phyloP scores from a whole-genome alignment of 169 alveolate species.

The Plasmodium gallinaceum region DNA sequence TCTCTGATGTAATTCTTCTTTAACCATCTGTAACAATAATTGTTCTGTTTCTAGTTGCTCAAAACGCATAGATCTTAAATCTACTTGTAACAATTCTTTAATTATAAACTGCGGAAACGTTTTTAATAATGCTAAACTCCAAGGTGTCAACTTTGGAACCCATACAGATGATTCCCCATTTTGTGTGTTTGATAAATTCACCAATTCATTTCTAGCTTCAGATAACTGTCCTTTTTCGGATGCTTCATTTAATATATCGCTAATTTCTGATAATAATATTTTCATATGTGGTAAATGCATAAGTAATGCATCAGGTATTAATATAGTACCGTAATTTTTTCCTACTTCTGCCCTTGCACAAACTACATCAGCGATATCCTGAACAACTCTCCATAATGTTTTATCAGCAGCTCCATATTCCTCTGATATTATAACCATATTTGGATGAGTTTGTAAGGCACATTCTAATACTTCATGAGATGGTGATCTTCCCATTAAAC shows the following conservation, averaged over 20 bases:
- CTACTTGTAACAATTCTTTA: slow-evolving; percentile 91
- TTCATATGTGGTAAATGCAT: slow-evolving; percentile 95
- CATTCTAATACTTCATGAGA: slow-evolving; percentile 95
- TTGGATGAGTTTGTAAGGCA: slow-evolving; percentile 98
- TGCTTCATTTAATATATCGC: slow-evolving; percentile 88
- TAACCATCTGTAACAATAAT: slow-evolving; percentile 94
- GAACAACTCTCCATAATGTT: slow-evolving; percentile 94
- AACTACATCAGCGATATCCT: slow-evolving; percentile 96
- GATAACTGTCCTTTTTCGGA: slow-evolving; percentile 76
- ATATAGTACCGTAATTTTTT: slow-evolving; percentile 96
- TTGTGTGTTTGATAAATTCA: slow-evolving; percentile 29
- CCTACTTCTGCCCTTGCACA: slow-evolving; percentile 94
- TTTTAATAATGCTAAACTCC: slow-evolving; percentile 94
- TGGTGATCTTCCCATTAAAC: slow-evolving; percentile 98
- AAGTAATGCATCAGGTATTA: slow-evolving; percentile 97
- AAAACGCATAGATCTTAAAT: slow-evolving; percentile 82
- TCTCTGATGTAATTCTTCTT: slow-evolving; percentile 92
- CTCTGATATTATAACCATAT: slow-evolving; percentile 95
- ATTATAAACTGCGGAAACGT: slow-evolving; percentile 95
- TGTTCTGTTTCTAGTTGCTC: slow-evolving; percentile 95
- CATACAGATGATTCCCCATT: slow-evolving; percentile 72
- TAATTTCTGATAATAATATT: slow-evolving; percentile 91
- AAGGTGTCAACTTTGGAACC: slow-evolving; percentile 91
- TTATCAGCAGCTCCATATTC: slow-evolving; percentile 95
- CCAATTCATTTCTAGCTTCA: slow-evolving; percentile 76